Evolutionary conservation across 1,284 basidiomycete species (phyloP).

Genomic region (Neolentinus lepideus): DNA sequence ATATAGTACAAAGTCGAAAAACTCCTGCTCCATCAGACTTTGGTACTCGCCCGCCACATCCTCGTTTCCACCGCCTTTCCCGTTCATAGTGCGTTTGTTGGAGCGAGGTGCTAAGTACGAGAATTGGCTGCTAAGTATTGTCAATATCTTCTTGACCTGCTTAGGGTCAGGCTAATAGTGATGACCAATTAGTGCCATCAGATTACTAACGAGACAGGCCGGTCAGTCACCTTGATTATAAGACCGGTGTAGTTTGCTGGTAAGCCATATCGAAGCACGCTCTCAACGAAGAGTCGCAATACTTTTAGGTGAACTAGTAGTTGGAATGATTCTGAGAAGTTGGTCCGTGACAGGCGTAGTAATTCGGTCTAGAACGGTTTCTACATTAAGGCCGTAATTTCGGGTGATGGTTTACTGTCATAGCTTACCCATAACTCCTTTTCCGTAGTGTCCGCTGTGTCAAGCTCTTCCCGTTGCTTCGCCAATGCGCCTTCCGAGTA

Average conservation of each 20-base stretch:
- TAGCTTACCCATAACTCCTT: slow-evolving; percentile 91
- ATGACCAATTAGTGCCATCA: too few relatives aligned
- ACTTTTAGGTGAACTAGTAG: slow-evolving; percentile 93
- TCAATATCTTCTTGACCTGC: slow-evolving; percentile 73
- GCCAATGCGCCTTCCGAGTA: slow-evolving; percentile 83
- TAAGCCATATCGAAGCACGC: slow-evolving; percentile 91
- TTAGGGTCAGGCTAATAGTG: slow-evolving; percentile 78
- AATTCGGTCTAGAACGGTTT: slow-evolving; percentile 72
- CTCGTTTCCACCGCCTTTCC: slow-evolving; percentile 34
- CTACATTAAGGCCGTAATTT: background rate
- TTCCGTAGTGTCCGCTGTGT: slow-evolving; percentile 79
- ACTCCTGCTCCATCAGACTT: slow-evolving; percentile 87
- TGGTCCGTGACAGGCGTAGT: slow-evolving; percentile 86
- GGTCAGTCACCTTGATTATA: slow-evolving; percentile 63
- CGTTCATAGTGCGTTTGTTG: slow-evolving; percentile 39
- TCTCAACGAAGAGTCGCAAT: slow-evolving; percentile 89
- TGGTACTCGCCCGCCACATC: slow-evolving; percentile 87
- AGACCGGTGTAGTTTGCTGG: slow-evolving; percentile 89
- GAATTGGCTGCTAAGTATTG: slow-evolving; percentile 72
- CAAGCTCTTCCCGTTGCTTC: slow-evolving; percentile 81
- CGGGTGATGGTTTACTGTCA: background rate
- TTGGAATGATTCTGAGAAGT: slow-evolving; percentile 97
- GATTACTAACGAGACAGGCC: background rate
- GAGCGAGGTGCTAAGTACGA: slow-evolving; percentile 71
- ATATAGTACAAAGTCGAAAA: slow-evolving; percentile 88